Base-by-base conservation (phyloP, 805 yeast genomes). In the Lachancea nothofagi region DNA sequence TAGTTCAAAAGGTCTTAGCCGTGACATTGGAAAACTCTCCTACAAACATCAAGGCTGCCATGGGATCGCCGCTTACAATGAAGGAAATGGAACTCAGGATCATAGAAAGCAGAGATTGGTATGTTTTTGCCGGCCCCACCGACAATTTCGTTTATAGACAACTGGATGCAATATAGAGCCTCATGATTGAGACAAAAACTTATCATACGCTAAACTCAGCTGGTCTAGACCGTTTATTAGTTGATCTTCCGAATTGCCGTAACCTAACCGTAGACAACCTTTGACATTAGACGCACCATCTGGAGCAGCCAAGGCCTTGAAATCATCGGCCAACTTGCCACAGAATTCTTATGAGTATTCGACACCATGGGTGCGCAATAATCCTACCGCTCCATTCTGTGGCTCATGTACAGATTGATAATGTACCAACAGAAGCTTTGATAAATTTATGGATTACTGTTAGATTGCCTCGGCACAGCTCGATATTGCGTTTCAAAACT, bases 71-170 rank as follows among this genome's bases (percentile, higher is more conserved):
- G 39, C 64, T 72, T 2, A 64, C 64, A 20, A 74, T 87, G 90
- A 77, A 77, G 51, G 74, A 75, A 43, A 79, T 81, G 54, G 96
- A 87, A 59, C 67, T 87, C 38, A 70, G 80, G 31, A 69, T 87
- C 13, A 67, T 87, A 5, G 81, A 80, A 48, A 72, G 83, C 14
- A 66, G 74, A 40, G 72, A 74, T 31, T 34, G 48, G 7, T 66
- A 49, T 34, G 49, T 43, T n/a, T 33, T 6, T 17, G 37, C 15
- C 14, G 22, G 15, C 21, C 17, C 26, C 7, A 28, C 31, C 19
- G 25, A 33, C 15, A 30, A 46, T 21, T 46, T 46, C 22, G 10
- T 36, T 15, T 38, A 34, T 27, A 36, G 35, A 17, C 41, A 32
- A 10, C 19, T 30, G 25, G 24, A 33, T 15, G n/a, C 7, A 4